phyloP scores from a whole-genome alignment of 192 early-diverging fungal genomes.

The Dissophora globulifera region DNA sequence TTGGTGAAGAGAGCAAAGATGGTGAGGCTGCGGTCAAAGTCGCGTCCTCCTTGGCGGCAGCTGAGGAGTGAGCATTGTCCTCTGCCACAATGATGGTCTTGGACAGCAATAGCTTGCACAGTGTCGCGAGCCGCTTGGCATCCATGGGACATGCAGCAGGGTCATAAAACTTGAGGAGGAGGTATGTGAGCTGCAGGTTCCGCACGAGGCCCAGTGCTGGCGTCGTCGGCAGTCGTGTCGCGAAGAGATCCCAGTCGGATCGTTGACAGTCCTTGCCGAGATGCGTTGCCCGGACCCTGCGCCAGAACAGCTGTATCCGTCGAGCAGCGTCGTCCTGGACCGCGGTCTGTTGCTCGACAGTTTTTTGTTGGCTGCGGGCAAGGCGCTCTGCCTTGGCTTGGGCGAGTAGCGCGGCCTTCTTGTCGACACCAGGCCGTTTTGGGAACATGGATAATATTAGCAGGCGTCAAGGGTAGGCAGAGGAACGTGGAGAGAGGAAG shows the following conservation, averaged over 20 bases:
- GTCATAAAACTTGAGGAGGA: conserved; percentile 26
- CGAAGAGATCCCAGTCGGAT: conserved; percentile 28
- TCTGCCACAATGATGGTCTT: conserved; percentile 21
- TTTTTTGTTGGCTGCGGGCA: conserved; percentile 33
- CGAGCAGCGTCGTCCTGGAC: conserved; percentile 12
- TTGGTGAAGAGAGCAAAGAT: neutral
- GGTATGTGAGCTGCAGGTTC: conserved; percentile 27
- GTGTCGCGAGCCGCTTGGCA: conserved; percentile 7
- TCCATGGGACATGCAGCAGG: conserved; percentile 9
- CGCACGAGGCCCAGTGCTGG: conserved; percentile 33
- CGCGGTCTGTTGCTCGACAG: conserved; percentile 19
- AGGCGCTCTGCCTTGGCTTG: conserved; percentile 45
- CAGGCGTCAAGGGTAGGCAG: neutral
- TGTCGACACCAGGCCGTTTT: conserved; percentile 27
- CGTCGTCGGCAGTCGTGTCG: conserved; percentile 5
- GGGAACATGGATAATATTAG: conserved; percentile 26
- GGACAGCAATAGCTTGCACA: conserved; percentile 42
- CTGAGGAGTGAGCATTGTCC: neutral
- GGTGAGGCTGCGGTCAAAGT: neutral
- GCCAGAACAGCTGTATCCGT: conserved; percentile 26
- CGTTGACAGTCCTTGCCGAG: conserved; percentile 10
- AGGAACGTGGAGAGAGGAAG: neutral
- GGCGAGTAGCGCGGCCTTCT: conserved; percentile 40
- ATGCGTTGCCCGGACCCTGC: neutral
- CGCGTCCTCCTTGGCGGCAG: neutral